A percentile compares a stretch with the other conserved stretches of the same genome.
phyloP scores from a whole-genome alignment of 768 basidiomycete species.

The Nidularia pulvinata region DNA sequence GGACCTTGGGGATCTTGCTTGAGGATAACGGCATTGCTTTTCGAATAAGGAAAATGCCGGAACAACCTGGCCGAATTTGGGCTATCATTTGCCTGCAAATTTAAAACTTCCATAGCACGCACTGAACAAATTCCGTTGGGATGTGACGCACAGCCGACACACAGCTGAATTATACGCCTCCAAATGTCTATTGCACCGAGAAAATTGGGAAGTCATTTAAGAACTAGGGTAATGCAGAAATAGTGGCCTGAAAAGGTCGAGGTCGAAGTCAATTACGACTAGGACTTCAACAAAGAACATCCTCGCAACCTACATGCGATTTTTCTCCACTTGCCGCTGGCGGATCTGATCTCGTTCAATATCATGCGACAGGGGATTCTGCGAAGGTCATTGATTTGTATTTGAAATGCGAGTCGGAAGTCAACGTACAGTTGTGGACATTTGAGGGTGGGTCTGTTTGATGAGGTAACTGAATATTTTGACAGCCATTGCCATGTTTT shows the following conservation, averaged over 20 bases:
- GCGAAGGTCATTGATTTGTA: constrained; percentile 33
- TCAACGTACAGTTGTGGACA: constrained; percentile 80
- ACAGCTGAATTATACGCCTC: no score
- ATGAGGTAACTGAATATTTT: constrained; percentile 96
- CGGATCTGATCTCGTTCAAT: constrained; percentile 98
- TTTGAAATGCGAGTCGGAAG: not conserved
- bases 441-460: constrained; percentile 96
- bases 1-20: constrained; percentile 4
- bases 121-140: no score
- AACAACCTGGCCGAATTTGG: constrained; percentile 17
- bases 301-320: constrained; percentile 84
- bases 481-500: constrained; percentile 44
- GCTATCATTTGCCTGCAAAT: not conserved
- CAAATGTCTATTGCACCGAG: no score
- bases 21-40: constrained; percentile 13
- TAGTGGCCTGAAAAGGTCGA: no score
- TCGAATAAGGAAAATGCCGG: constrained; percentile 8
- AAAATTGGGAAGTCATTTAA: no score
- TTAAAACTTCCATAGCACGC: constrained; percentile 33
- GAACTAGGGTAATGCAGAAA: no score
- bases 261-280: no score
- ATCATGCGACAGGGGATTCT: constrained; percentile 93
- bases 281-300: constrained; percentile 66
- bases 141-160: no score
- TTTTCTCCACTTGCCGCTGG: constrained; percentile 97